Base-by-base conservation (phyloP, 129 eudicot genomes). In the Tagetes patula region DNA sequence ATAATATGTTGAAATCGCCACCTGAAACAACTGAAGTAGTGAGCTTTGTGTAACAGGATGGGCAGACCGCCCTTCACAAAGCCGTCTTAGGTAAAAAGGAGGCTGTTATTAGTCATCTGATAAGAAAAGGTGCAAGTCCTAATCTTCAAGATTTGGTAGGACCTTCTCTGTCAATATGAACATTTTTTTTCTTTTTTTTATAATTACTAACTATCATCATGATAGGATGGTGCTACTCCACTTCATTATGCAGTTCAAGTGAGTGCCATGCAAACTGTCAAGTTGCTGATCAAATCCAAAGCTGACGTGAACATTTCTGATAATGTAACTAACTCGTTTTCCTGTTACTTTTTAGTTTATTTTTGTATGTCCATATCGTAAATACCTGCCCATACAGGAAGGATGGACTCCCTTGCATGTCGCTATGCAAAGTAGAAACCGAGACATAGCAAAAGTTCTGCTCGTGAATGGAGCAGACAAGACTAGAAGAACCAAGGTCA, bases 241-340 rank as follows among this genome's bases (percentile, higher is more conserved):
- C 98, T 89, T 77, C 98, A 93, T 87, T 89, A 93, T 78, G 98
- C 98, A 32, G 92, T 87, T 84, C 98, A 93, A 86, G 98, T 87
- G 39, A 89, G 98, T 67, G 98, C 98, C 39, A 52, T 85, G 85
- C 98, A 93, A 82, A 89, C 96, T 30, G 96, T 89, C 65, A 93
- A 93, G 82, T 68, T 93, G 80, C 74, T 89, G 80, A 84, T 93
- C 72, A 93, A 93, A 80, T 75, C 78, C 81, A 84, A 81, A 27
- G 96, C 77, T 74, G 98, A 93, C 59, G 85, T 93, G 56, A 93
- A 93, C 37, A 56, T 67, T 40, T 78, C 92, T 52, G 98, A 93
- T 85, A 85, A 87, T 70, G 98, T 93, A 78, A 87, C 87, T 77
- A 13, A 38, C 74, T 32, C 14, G 37, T 69, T 77, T 58, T 33